These are phyloP conservation scores for Cyathus striatus DNA, from an alignment of 768 basidiomycete species.

Conservation along the genomic window DNA sequence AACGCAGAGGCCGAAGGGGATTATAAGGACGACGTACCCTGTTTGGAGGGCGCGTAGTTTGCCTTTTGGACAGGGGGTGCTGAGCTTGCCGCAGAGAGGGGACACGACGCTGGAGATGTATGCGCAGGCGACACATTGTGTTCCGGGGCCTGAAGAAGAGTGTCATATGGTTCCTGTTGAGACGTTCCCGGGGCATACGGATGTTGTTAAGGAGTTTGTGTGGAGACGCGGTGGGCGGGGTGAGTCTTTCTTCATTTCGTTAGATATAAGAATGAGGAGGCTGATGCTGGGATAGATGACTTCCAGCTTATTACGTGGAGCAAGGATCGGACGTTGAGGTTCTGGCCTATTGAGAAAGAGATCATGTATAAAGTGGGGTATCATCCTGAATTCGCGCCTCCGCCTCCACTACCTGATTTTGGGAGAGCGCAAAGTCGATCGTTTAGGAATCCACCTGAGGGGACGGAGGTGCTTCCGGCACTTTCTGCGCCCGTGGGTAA, in stretches of 20 bases:
- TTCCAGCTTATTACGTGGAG: slow-evolving; percentile 69
- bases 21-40: slow-evolving; percentile 76
- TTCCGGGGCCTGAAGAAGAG: slow-evolving; percentile 15
- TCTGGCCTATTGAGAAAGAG: slow-evolving; percentile 81
- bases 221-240: slow-evolving; percentile 75
- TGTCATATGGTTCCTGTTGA: slow-evolving; percentile 51
- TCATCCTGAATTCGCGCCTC: not conserved
- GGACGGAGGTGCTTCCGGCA: slow-evolving; percentile 28
- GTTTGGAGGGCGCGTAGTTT: slow-evolving; percentile 92
- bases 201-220: slow-evolving; percentile 97
- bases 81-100: slow-evolving; percentile 86
- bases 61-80: slow-evolving; percentile 86
- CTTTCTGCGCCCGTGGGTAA: slow-evolving; percentile 67
- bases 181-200: slow-evolving; percentile 81
- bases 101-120: slow-evolving; percentile 86
- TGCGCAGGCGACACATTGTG: slow-evolving; percentile 33
- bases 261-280: not conserved
- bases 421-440: not conserved
- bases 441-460: slow-evolving; percentile 42
- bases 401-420: not conserved
- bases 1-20: slow-evolving; percentile 33
- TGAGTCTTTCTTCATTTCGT: slow-evolving; percentile 16
- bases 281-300: slow-evolving; percentile 24
- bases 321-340: slow-evolving; percentile 85
- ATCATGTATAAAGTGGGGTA: slow-evolving; percentile 40